A percentile compares a stretch with the other conserved stretches of the same genome.
Conservation (phyloP, 2,329 filamentous ascomycete genomes). For the Claviceps humidiphila region DNA sequence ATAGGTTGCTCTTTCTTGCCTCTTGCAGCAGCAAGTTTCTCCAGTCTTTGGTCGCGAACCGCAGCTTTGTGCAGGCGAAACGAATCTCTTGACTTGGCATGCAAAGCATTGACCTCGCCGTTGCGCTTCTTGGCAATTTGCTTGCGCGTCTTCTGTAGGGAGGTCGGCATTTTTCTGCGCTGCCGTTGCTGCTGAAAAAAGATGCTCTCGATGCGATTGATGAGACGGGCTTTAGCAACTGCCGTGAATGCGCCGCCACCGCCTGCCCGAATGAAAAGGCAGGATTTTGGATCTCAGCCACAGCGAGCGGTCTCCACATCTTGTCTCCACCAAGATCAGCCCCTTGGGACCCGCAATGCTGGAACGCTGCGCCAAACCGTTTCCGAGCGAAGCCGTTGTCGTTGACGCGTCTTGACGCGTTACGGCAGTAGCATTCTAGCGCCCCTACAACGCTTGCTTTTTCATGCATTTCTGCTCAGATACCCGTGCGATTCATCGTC, state of each 20-base stretch:
- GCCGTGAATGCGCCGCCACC: too few species aligned
- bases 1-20: slow-evolving; percentile 63
- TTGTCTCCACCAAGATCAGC: too few species aligned
- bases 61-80: slow-evolving; percentile 66
- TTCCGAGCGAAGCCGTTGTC: too few species aligned
- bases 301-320: too few species aligned
- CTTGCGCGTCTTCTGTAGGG: slow-evolving; percentile 74
- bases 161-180: slow-evolving; percentile 52
- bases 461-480: not conserved
- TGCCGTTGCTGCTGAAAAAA: not conserved
- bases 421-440: not conserved
- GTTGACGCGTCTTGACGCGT: not conserved
- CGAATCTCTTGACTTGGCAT: slow-evolving; percentile 81
- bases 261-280: too few species aligned
- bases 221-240: too few species aligned
- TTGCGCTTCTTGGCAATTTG: slow-evolving; percentile 79
- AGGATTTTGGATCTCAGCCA: too few species aligned
- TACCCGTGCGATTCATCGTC: not conserved
- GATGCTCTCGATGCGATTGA: too few species aligned
- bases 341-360: too few species aligned
- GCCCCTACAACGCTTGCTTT: too few species aligned
- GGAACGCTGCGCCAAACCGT: too few species aligned
- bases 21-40: slow-evolving; percentile 54
- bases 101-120: slow-evolving; percentile 58
- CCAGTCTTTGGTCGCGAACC: slow-evolving; percentile 70